phyloP scores from a whole-genome alignment of 2,329 filamentous ascomycete species.

The Phialocephala sp. region DNA sequence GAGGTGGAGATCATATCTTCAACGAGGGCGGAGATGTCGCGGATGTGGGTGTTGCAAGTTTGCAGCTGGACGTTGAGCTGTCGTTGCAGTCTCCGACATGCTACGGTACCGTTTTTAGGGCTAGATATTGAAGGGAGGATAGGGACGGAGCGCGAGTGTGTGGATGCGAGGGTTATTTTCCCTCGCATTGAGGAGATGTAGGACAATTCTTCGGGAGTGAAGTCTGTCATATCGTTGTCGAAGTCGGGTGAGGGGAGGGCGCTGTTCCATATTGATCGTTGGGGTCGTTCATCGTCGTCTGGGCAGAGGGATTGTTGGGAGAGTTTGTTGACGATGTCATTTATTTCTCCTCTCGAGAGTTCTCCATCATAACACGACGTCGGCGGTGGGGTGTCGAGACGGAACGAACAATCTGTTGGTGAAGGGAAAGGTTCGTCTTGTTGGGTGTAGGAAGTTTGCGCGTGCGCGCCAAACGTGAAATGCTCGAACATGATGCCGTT shows the following conservation, averaged over 20 bases:
- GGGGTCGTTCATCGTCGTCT: constrained; percentile 25
- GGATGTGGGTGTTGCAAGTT: constrained; percentile 29
- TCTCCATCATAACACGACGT: constrained; percentile 9
- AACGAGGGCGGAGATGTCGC: constrained; percentile 35
- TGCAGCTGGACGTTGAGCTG: constrained; percentile 38
- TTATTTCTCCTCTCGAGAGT: constrained; percentile 7
- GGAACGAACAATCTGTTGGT: constrained; percentile 36
- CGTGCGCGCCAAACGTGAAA: constrained; percentile 37
- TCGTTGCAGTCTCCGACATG: constrained; percentile 32
- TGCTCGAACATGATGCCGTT: constrained; percentile 37
- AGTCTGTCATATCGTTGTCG: constrained; percentile 16
- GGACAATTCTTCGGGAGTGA: constrained; percentile 24
- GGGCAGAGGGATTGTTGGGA: constrained; percentile 25
- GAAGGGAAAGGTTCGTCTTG: constrained; percentile 29
- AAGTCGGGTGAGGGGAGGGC: constrained; percentile 26
- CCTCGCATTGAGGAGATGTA: constrained; percentile 27
- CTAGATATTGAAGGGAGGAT: constrained; percentile 11
- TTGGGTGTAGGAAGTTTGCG: constrained; percentile 21
- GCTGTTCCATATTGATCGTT: constrained; percentile 28
- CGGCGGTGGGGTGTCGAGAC: constrained; percentile 21
- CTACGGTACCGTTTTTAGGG: constrained; percentile 16
- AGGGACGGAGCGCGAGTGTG: constrained; percentile 22
- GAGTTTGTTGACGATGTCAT: constrained; percentile 25
- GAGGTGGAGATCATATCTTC: constrained; percentile 34
- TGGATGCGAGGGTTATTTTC: constrained; percentile 18